phyloP scores from a whole-genome alignment of 495 filamentous ascomycete genomes.

The Penicillium bialowiezense region DNA sequence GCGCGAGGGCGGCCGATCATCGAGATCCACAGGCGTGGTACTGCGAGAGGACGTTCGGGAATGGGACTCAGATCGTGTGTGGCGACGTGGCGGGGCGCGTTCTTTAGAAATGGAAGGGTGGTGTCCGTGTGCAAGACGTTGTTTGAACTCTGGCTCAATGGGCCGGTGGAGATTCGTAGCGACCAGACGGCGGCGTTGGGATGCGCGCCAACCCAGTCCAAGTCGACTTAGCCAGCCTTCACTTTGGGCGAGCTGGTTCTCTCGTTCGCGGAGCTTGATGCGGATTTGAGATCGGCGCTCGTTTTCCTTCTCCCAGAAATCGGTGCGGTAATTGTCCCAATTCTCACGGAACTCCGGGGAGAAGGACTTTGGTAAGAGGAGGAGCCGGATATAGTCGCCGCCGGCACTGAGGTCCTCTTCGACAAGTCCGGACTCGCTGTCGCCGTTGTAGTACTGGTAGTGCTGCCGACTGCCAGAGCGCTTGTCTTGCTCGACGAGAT shows the following conservation, averaged over 20 bases:
- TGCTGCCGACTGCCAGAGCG: slow-evolving; percentile 32
- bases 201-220: slow-evolving; percentile 59
- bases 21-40: slow-evolving; percentile 41
- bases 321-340: slow-evolving; percentile 88
- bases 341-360: slow-evolving; percentile 94
- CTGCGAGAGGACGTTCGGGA: slow-evolving; percentile 50
- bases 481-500: slow-evolving; percentile 59
- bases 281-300: slow-evolving; percentile 75
- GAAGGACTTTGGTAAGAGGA: slow-evolving; percentile 92
- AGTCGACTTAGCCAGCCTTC: slow-evolving; percentile 79
- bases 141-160: slow-evolving; percentile 19
- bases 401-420: slow-evolving; percentile 85
- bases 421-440: slow-evolving; percentile 53
- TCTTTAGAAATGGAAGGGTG: slow-evolving; percentile 32
- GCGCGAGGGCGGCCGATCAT: slow-evolving; percentile 38
- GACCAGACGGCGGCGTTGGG: slow-evolving; percentile 41
- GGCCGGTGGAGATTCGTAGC: slow-evolving; percentile 29
- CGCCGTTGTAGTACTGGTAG: slow-evolving; percentile 42
- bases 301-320: slow-evolving; percentile 98
- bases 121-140: slow-evolving; percentile 28
- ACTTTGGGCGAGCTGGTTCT: slow-evolving; percentile 61
- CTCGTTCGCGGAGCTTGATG: slow-evolving; percentile 60
- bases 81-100: slow-evolving; percentile 31
- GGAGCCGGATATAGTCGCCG: slow-evolving; percentile 85
- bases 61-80: slow-evolving; percentile 41